These are phyloP conservation scores for Spirogloea muscicola DNA, from an alignment of 139 green algal species.

Conservation along the genomic window DNA sequence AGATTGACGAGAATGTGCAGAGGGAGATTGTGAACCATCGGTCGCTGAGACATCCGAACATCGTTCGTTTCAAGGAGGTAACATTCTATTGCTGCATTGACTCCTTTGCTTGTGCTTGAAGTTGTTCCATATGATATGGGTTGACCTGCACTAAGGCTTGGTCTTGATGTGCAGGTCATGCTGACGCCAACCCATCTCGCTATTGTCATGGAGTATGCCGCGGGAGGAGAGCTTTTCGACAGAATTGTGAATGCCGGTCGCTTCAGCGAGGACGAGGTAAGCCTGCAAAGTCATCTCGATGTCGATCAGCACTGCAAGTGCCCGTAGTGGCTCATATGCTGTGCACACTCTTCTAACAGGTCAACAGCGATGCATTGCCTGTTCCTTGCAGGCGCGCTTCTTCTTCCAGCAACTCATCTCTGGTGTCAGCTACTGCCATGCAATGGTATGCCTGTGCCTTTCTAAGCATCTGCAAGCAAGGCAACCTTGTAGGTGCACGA, in stretches of 20 bases:
- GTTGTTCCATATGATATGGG: too few species aligned
- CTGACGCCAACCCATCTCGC: constrained; percentile 69
- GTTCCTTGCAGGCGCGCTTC: constrained; percentile 83
- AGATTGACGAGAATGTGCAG: constrained; percentile 96
- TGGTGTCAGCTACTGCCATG: constrained; percentile 94
- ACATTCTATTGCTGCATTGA: too few species aligned
- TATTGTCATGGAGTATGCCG: constrained; percentile 85
- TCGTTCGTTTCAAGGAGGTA: constrained; percentile 77
- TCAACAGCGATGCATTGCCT: too few species aligned
- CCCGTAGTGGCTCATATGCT: too few species aligned
- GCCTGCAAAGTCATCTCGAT: too few species aligned
- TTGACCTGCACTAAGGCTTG: too few species aligned
- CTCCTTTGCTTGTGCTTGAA: too few species aligned
- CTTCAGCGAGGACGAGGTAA: constrained; percentile 89
- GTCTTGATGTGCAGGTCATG: constrained; percentile 42
- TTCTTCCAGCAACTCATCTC: constrained; percentile 98
- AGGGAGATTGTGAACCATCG: constrained; percentile 97
- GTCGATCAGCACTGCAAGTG: too few species aligned
- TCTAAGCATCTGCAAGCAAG: too few species aligned
- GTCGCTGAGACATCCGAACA: constrained; percentile 89
- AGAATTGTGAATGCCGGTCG: constrained; percentile 84
- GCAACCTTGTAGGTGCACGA: too few species aligned
- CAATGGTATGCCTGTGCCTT: constrained; percentile 65
- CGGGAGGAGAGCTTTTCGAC: constrained; percentile 92
- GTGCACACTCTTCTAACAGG: too few species aligned